A percentile compares a stretch with the other conserved stretches of the same genome.
These are phyloP conservation scores for Trypanosoma lewisi DNA, from an alignment of 208 protist species.

Conservation along the genomic window DNA sequence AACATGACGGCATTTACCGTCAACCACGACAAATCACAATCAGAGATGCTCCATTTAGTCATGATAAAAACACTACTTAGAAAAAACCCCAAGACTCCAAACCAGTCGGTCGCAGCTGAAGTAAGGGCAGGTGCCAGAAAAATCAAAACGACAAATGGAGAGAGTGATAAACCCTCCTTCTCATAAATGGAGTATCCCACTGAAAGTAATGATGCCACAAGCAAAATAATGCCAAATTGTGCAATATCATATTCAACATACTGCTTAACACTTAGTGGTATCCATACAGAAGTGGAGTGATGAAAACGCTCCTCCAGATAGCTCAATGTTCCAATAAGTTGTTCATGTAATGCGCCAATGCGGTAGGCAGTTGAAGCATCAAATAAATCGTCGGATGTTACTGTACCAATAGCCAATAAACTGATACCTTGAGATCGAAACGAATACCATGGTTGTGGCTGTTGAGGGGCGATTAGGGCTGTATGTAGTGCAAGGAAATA, in stretches of 20 bases:
- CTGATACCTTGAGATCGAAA: constrained; percentile 31
- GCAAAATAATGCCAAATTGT: constrained; percentile 56
- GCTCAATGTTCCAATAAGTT: constrained; percentile 50
- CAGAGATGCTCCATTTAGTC: constrained; percentile 13
- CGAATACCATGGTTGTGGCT: constrained; percentile 40
- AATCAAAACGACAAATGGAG: constrained; percentile 33
- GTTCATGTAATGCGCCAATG: constrained; percentile 16
- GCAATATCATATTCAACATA: constrained; percentile 66
- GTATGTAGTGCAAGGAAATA: constrained; percentile 27
- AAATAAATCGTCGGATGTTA: constrained; percentile 6
- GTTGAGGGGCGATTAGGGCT: constrained; percentile 39
- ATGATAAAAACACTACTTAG: constrained; percentile 19
- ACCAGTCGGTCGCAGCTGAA: constrained; percentile 1
- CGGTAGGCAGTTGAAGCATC: neutral
- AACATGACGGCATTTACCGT: constrained; percentile 54
- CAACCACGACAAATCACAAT: constrained; percentile 36
- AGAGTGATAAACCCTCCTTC: constrained; percentile 35
- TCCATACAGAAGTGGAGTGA: constrained; percentile 68
- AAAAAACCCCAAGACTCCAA: constrained; percentile 25
- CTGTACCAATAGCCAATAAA: constrained; percentile 48
- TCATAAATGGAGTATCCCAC: constrained; percentile 62
- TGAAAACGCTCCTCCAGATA: constrained; percentile 67
- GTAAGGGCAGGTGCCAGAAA: constrained; percentile 24
- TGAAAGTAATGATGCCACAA: constrained; percentile 52
- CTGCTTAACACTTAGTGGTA: constrained; percentile 30